These are phyloP conservation scores for Artemisia argyi DNA, from an alignment of 129 eudicot species.

Conservation along the genomic window DNA sequence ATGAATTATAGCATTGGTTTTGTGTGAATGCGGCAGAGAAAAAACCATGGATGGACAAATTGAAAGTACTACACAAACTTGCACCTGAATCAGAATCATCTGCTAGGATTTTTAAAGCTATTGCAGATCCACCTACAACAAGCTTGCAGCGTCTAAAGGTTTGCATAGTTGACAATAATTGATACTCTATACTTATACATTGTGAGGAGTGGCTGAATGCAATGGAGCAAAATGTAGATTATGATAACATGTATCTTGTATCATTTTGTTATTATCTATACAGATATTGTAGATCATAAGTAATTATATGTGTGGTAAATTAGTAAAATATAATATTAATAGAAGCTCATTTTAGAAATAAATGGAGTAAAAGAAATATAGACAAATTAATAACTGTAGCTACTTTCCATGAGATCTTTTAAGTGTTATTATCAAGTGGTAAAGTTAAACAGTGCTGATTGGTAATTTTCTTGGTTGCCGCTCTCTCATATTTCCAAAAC, in stretches of 20 bases:
- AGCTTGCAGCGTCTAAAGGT: constrained; percentile 97
- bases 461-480: no score
- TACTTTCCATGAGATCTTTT: no score
- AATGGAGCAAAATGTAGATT: no score
- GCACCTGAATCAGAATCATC: constrained; percentile 63
- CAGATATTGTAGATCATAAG: constrained; percentile 7
- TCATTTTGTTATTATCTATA: background rate
- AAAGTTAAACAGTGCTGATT: no score
- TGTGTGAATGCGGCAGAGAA: constrained; percentile 53
- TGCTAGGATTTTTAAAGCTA: constrained; percentile 90
- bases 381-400: no score
- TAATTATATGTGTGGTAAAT: background rate
- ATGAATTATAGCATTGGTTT: constrained; percentile 16
- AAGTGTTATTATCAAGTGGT: no score
- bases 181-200: background rate
- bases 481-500: no score
- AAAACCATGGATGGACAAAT: constrained; percentile 97
- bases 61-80: constrained; percentile 70
- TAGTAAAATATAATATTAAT: background rate
- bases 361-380: constrained; percentile 2
- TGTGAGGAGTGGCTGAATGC: no score
- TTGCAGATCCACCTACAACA: constrained; percentile 99
- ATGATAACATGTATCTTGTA: background rate
- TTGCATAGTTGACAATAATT: constrained; percentile 5
- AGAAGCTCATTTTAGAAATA: background rate